Conservation (phyloP, 345 rosid genomes). For the Turritis glabra region DNA sequence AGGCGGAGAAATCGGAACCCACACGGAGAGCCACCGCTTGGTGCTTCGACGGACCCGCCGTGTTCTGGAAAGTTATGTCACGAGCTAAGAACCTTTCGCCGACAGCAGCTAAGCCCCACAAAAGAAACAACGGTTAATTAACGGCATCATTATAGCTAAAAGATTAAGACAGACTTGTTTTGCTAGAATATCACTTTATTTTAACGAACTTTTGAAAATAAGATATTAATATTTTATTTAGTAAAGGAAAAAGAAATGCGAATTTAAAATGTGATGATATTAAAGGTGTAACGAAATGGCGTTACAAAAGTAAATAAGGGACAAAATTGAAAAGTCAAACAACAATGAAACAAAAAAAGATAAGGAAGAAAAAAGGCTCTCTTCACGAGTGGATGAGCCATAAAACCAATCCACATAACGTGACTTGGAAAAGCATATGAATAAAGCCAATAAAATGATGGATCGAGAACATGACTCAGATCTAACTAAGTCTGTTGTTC, state of each 20-base stretch:
- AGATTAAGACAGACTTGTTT: not conserved
- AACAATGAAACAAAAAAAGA: not conserved
- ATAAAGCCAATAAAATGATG: slow-evolving; percentile 23
- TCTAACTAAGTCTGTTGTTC: slow-evolving; percentile 2
- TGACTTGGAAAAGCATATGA: slow-evolving; percentile 13
- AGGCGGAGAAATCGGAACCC: slow-evolving; percentile 77
- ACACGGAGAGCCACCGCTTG: slow-evolving; percentile 80
- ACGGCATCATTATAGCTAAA: slow-evolving; percentile 18
- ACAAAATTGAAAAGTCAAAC: slow-evolving; percentile 23
- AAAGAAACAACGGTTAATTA: not conserved
- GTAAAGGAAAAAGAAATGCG: not conserved
- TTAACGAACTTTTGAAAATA: not conserved
- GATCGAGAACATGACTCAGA: slow-evolving; percentile 15
- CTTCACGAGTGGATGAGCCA: slow-evolving; percentile 36
- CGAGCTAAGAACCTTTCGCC: slow-evolving; percentile 76
- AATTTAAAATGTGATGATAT: too few relatives aligned
- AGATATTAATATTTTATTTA: not conserved
- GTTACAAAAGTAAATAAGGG: not conserved
- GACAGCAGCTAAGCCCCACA: slow-evolving; percentile 59
- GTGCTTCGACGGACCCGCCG: slow-evolving; percentile 79
- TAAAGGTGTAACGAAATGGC: not conserved
- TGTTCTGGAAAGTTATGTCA: slow-evolving; percentile 74
- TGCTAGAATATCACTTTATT: not conserved
- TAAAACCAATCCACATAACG: slow-evolving; percentile 16
- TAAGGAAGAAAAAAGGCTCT: not conserved